Conservation (phyloP, 306 rosid species). For the Cucurbita ficifolia region DNA sequence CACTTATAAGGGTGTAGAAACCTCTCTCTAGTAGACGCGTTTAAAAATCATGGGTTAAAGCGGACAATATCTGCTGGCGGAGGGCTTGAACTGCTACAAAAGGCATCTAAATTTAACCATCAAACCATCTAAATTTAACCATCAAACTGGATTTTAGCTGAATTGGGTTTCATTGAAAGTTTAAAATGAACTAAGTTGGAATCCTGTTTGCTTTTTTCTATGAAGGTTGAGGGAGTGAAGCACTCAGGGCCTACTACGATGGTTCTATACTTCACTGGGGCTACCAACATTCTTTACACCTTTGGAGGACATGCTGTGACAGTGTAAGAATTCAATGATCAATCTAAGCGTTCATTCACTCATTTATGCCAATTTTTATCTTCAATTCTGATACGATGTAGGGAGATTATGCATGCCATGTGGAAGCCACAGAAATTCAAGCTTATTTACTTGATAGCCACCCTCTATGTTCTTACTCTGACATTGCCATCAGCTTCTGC, state of each 20-base stretch:
- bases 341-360: not conserved
- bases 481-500: constrained; percentile 92
- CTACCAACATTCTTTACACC: constrained; percentile 94
- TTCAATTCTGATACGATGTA: constrained; percentile 10
- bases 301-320: constrained; percentile 99
- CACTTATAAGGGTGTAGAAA: too few relatives aligned
- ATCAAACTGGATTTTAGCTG: not conserved
- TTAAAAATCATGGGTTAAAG: too few relatives aligned
- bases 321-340: constrained; percentile 39
- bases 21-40: too few relatives aligned
- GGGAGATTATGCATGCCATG: constrained; percentile 99
- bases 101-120: too few relatives aligned
- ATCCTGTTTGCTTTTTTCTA: not conserved
- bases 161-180: not conserved
- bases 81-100: too few relatives aligned
- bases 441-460: constrained; percentile 76
- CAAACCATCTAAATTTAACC: not conserved
- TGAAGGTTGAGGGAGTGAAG: constrained; percentile 78
- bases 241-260: constrained; percentile 80
- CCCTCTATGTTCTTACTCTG: constrained; percentile 74
- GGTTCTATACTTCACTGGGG: constrained; percentile 96
- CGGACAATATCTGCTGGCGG: too few relatives aligned
- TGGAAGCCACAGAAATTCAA: constrained; percentile 99
- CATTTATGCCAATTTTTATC: not conserved
- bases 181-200: too few relatives aligned